Base-by-base conservation (phyloP, 2,329 filamentous ascomycete genomes). In the Fusarium nelsonii region DNA sequence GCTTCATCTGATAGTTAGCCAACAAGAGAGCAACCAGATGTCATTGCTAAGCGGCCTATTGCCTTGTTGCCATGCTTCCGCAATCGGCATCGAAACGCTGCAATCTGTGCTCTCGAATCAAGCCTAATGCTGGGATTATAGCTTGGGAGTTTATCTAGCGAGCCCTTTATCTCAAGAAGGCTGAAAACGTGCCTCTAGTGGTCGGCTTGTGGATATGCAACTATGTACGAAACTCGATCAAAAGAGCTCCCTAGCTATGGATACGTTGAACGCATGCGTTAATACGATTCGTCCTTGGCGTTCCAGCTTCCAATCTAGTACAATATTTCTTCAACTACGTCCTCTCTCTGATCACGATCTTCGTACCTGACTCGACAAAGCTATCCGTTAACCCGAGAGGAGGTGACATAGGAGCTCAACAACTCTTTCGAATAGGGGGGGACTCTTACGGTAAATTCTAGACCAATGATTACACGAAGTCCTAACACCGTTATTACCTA, bases 361-460 rank as follows among this genome's bases (percentile, higher is more conserved):
- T 26, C 39, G 23, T 49, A 54, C 59, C 45, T 69, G 66, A 70
- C 66, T 69, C 66, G 23, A 62, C 40, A 26, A 34, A 58, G 33
- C 39, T 44, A 36, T 39, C 49, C 57, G 20, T 43, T 20, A 34
- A 36, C 50, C 52, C 46, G 49, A 39, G 12, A 26, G 23, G 58
- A 69, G 30, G 37, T 43, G 26, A 40, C 18, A n/a, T 45, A 23
- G 28, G 46, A 36, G 50, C 18, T 53, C 33, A 16, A 28, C 7
- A 34, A 20, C 14, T 50, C n/a, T 40, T 23, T 18, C 32, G 45
- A 37, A 18, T 45, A 56, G 15, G 65, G 65, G 40, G 34, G 23
- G 37, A 68, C 53, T 57, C 52, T 56, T 63, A 32, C 28, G 30
- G 36, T 39, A 16, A 15, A 18, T 33, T 34, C 30, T 49, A 14